These are phyloP conservation scores for Russula sp. DNA, from an alignment of 768 basidiomycete species.

Conservation along the genomic window DNA sequence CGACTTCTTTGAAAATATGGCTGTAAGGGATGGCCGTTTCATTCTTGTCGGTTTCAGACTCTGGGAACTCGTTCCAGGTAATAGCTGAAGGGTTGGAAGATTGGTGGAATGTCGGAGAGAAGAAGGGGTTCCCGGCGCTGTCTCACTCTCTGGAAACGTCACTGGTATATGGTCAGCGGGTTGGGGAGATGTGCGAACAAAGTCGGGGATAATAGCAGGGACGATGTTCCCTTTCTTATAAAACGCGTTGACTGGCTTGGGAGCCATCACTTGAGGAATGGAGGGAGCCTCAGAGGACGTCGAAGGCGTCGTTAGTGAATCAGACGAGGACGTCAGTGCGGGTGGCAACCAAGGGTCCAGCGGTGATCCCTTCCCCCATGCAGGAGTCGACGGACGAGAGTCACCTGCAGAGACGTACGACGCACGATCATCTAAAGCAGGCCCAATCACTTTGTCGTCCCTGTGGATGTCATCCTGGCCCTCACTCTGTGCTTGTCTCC, in stretches of 20 bases:
- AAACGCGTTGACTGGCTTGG: background rate
- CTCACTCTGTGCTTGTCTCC: background rate
- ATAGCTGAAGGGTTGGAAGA: constrained; percentile 27
- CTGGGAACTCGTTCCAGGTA: constrained; percentile 30
- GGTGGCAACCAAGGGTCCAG: constrained; percentile 18
- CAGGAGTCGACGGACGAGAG: constrained; percentile 19
- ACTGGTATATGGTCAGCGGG: constrained; percentile 22
- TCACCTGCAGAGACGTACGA: constrained; percentile 14
- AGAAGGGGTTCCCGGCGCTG: constrained; percentile 28
- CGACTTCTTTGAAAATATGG: constrained; percentile 62
- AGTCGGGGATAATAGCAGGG: constrained; percentile 27
- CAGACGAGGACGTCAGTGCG: constrained; percentile 16
- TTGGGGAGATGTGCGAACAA: constrained; percentile 24
- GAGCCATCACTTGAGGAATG: constrained; percentile 4
- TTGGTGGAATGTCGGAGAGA: constrained; percentile 33
- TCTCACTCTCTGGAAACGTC: constrained; percentile 41
- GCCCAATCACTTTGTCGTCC: background rate
- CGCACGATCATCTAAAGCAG: constrained; percentile 9
- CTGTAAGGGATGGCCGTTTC: constrained; percentile 64
- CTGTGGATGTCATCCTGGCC: background rate
- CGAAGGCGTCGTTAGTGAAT: constrained; percentile 21
- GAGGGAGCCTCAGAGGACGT: constrained; percentile 17
- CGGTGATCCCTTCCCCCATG: constrained; percentile 11
- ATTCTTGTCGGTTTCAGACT: constrained; percentile 31
- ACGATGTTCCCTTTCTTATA: constrained; percentile 28